Evolutionary conservation across 164 flowering plant genomes (phyloP).

Genomic region (Kalanchoe fedtschenkoi): DNA sequence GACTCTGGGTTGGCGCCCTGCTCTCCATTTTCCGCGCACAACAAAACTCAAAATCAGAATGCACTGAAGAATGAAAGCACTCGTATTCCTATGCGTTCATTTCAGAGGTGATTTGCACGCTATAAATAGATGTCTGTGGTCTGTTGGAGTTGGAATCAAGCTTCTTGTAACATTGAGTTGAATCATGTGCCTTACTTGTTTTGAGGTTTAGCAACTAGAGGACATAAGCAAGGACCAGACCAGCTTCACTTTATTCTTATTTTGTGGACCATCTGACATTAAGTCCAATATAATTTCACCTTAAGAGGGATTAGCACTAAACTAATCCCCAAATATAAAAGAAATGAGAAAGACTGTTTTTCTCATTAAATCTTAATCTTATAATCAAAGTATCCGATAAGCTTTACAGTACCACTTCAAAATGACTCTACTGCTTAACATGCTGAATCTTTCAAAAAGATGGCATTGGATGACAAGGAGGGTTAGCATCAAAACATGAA

Average conservation of each 20-base stretch:
- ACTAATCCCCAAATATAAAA: background rate
- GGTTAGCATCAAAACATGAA: constrained; percentile 5
- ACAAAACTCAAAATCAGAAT: background rate
- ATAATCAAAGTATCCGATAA: background rate
- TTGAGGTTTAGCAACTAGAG: background rate
- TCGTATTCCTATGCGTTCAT: background rate
- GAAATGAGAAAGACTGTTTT: background rate
- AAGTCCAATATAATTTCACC: background rate
- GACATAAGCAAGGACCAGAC: background rate
- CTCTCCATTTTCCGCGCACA: background rate
- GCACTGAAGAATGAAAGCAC: background rate
- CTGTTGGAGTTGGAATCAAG: background rate
- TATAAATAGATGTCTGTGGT: background rate
- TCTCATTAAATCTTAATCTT: background rate
- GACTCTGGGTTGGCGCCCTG: constrained; percentile 2
- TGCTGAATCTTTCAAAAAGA: constrained; percentile 1
- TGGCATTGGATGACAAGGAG: background rate
- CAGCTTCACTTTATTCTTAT: background rate
- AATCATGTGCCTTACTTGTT: constrained; percentile 3
- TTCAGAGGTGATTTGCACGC: background rate
- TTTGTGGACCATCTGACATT: background rate
- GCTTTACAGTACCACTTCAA: background rate
- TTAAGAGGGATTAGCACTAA: background rate
- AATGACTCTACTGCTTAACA: background rate
- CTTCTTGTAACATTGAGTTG: background rate